Evolutionary conservation across 2,329 filamentous ascomycete species (phyloP).

Genomic region (Aspergillus sp.): DNA sequence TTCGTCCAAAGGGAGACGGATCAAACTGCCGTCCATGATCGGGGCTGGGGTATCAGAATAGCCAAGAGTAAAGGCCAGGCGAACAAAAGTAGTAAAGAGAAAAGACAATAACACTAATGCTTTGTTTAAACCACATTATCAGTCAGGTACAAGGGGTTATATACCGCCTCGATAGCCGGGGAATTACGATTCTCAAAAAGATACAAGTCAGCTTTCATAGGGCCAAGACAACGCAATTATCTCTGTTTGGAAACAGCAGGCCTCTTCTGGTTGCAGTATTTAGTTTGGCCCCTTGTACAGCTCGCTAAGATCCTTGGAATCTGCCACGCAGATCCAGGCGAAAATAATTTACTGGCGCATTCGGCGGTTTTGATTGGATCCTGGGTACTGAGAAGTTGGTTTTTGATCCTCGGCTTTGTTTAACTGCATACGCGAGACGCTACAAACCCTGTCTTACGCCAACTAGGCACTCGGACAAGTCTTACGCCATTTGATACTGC

Average conservation of each 20-base stretch:
- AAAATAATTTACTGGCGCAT: neutral
- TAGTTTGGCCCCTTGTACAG: neutral
- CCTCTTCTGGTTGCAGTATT: neutral
- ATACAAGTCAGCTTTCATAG: neutral
- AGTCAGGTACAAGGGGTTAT: neutral
- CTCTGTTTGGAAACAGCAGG: neutral
- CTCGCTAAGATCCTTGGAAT: neutral
- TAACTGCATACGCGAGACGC: neutral
- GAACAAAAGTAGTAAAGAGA: neutral
- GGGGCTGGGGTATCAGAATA: neutral
- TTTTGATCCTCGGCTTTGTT: neutral
- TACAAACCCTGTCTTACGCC: neutral
- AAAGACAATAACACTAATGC: neutral
- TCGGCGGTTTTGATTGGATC: neutral
- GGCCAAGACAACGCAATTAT: neutral
- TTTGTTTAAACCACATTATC: neutral
- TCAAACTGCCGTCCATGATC: neutral
- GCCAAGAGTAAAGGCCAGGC: neutral
- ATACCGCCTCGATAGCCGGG: neutral
- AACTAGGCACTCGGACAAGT: no score
- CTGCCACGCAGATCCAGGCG: neutral
- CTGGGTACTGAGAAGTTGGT: neutral
- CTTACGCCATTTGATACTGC: neutral
- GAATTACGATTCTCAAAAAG: neutral
- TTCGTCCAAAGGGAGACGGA: neutral